phyloP scores from a whole-genome alignment of 176 grass and related monocot genomes.

The Elymus sibiricus region DNA sequence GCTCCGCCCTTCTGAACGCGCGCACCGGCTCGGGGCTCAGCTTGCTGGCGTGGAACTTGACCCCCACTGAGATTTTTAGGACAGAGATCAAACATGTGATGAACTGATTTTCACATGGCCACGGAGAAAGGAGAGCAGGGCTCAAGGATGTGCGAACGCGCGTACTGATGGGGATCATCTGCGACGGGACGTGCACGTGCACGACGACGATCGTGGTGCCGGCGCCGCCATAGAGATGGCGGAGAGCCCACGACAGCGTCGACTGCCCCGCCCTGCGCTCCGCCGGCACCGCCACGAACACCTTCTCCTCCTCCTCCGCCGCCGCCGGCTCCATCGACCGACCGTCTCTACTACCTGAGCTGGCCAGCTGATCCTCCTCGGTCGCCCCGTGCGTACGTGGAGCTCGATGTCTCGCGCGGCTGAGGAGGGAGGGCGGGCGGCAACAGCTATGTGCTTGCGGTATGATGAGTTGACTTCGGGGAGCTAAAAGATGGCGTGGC shows the following conservation, averaged over 20 bases:
- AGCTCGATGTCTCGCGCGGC: neutral
- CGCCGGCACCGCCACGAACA: constrained; percentile 54
- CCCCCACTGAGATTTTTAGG: constrained; percentile 44
- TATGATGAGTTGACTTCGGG: neutral
- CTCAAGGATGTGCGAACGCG: neutral
- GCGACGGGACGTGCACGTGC: constrained; percentile 59
- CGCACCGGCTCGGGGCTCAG: constrained; percentile 37
- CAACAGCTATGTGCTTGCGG: neutral
- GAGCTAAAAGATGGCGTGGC: too few relatives aligned
- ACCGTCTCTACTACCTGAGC: neutral
- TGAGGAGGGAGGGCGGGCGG: neutral
- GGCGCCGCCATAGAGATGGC: constrained; percentile 14
- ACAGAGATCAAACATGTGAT: neutral
- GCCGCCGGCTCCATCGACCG: neutral
- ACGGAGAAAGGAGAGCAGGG: neutral
- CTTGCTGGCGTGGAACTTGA: constrained; percentile 52
- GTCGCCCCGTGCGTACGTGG: neutral
- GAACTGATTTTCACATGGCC: too few relatives aligned
- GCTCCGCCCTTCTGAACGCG: constrained; percentile 46
- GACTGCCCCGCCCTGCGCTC: constrained; percentile 44
- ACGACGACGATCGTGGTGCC: constrained; percentile 46
- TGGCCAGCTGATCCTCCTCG: neutral
- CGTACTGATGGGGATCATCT: constrained; percentile 82
- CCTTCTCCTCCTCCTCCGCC: constrained; percentile 26
- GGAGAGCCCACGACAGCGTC: constrained; percentile 56